These are phyloP conservation scores for Botrytis porri DNA, from an alignment of 2,329 filamentous ascomycete genomes.

Conservation along the genomic window DNA sequence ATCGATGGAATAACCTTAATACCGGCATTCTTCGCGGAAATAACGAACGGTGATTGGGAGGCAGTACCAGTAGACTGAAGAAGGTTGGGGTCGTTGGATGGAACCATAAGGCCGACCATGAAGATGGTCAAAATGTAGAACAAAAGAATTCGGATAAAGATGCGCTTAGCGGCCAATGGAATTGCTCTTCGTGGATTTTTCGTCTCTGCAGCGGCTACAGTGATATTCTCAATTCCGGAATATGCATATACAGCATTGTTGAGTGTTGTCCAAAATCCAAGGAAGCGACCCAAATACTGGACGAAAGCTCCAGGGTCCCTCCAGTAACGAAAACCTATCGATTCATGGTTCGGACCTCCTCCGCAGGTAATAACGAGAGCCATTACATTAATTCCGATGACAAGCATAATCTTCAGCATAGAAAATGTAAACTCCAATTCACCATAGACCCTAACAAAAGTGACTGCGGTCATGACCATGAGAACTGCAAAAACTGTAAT, in stretches of 20 bases:
- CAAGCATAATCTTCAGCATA: constrained; percentile 57
- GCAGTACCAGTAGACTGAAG: constrained; percentile 46
- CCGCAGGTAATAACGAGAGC: constrained; percentile 47
- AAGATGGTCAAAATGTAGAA: constrained; percentile 51
- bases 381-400: constrained; percentile 60
- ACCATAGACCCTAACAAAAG: constrained; percentile 42
- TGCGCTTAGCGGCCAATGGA: constrained; percentile 48
- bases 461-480: constrained; percentile 39
- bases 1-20: constrained; percentile 66
- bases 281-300: constrained; percentile 64
- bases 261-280: constrained; percentile 46
- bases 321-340: constrained; percentile 54
- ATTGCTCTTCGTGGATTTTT: constrained; percentile 51
- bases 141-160: constrained; percentile 54
- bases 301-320: constrained; percentile 62
- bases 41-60: constrained; percentile 62
- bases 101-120: constrained; percentile 54
- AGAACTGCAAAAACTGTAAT: constrained; percentile 41
- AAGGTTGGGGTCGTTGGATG: constrained; percentile 50
- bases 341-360: constrained; percentile 55
- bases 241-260: constrained; percentile 47
- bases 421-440: constrained; percentile 56
- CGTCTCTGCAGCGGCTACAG: constrained; percentile 55
- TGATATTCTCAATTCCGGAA: constrained; percentile 50
- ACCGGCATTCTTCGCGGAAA: constrained; percentile 65